Evolutionary conservation across 2,329 filamentous ascomycete genomes (phyloP).

Genomic region (Colletotrichum sp.): DNA sequence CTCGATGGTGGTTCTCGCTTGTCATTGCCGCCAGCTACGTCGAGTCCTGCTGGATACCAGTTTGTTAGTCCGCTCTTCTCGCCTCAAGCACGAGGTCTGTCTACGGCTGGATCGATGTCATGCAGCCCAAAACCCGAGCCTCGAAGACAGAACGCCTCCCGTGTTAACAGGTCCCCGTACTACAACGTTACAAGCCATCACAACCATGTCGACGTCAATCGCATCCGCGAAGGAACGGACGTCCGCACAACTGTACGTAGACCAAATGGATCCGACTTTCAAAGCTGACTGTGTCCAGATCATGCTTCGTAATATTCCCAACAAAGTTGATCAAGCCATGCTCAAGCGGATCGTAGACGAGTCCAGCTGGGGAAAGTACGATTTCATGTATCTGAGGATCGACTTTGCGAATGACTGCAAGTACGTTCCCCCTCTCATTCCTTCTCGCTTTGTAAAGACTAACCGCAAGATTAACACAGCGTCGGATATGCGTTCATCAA

Average conservation of each 20-base stretch:
- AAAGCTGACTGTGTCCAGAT: constrained; percentile 60
- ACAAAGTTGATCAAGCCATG: constrained; percentile 80
- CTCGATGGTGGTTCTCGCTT: constrained; percentile 26
- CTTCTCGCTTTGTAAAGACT: background rate
- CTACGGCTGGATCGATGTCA: constrained; percentile 17
- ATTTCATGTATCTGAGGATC: constrained; percentile 95
- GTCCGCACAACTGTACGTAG: constrained; percentile 74
- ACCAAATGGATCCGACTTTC: background rate
- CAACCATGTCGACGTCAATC: constrained; percentile 65
- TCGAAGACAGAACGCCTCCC: constrained; percentile 55
- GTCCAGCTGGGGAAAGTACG: constrained; percentile 81
- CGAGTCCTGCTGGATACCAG: constrained; percentile 1
- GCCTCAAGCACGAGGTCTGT: background rate
- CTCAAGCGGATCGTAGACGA: constrained; percentile 82
- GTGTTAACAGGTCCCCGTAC: constrained; percentile 50
- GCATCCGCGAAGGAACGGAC: constrained; percentile 70
- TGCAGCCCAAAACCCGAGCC: constrained; percentile 38
- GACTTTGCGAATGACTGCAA: constrained; percentile 86
- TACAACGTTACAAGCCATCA: constrained; percentile 57
- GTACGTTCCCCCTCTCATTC: constrained; percentile 50
- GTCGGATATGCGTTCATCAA: constrained; percentile 99
- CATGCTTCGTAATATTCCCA: constrained; percentile 95
- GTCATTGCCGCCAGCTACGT: background rate
- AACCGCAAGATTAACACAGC: constrained; percentile 47
- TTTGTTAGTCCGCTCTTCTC: constrained; percentile 27